Evolutionary conservation across 2,329 filamentous ascomycete genomes (phyloP).

Genomic region (Pseudovirgaria hyperparasitica): DNA sequence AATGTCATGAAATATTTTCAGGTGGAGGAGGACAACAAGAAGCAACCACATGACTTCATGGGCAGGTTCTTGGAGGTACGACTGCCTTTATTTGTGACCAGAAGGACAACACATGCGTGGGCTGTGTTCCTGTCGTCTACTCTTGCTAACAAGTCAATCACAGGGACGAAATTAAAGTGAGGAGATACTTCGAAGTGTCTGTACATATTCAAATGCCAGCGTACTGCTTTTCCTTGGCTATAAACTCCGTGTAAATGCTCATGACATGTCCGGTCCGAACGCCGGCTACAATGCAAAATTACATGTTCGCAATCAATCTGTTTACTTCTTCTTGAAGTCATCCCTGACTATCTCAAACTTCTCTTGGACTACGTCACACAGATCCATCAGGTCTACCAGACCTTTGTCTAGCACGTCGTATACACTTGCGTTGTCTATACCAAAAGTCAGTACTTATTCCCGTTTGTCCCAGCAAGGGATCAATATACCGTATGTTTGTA

Average conservation of each 20-base stretch:
- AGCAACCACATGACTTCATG: constrained; percentile 83
- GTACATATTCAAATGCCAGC: constrained; percentile 26
- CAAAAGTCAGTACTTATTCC: constrained; percentile 4
- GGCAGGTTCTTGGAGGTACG: constrained; percentile 86
- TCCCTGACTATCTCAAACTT: constrained; percentile 66
- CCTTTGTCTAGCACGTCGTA: constrained; percentile 84
- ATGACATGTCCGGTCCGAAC: constrained; percentile 16
- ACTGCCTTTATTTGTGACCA: constrained; percentile 1
- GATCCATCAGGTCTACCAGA: constrained; percentile 71
- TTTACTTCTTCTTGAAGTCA: constrained; percentile 35
- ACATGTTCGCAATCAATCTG: no score
- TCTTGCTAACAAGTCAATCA: constrained; percentile 2
- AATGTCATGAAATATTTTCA: constrained; percentile 97
- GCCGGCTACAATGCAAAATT: no score
- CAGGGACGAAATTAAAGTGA: constrained; percentile 25
- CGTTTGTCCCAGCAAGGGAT: no score
- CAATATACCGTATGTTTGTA: constrained; percentile 78
- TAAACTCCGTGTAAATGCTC: no score
- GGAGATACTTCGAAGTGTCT: constrained; percentile 8
- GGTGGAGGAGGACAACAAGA: constrained; percentile 66
- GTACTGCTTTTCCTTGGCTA: constrained; percentile 11
- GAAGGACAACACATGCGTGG: no score
- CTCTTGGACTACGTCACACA: constrained; percentile 88
- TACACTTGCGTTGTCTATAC: constrained; percentile 61
- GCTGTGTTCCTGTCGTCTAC: background rate